A percentile compares a stretch with the other conserved stretches of the same genome.
phyloP scores from a whole-genome alignment of 768 basidiomycete genomes.

The Auriculariales sp. region DNA sequence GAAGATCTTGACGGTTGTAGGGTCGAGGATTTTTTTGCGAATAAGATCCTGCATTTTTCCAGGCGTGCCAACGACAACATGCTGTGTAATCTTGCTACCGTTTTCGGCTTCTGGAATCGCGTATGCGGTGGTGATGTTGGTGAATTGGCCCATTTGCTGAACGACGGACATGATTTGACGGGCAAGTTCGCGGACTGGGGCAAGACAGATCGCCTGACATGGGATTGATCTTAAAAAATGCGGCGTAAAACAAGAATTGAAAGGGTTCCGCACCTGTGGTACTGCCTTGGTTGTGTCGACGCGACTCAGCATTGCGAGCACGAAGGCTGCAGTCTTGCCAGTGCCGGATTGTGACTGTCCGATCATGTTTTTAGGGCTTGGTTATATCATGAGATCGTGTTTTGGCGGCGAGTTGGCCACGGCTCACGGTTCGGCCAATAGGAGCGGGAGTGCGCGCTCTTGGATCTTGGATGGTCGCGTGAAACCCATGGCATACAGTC shows the following conservation, averaged over 20 bases:
- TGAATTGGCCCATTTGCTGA: slow-evolving; percentile 89
- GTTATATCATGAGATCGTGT: slow-evolving; percentile 3
- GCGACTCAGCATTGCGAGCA: slow-evolving; percentile 91
- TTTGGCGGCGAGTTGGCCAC: neutral
- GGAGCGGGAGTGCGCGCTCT: slow-evolving; percentile 85
- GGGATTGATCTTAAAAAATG: neutral
- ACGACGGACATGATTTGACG: slow-evolving; percentile 96
- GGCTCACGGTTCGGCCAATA: slow-evolving; percentile 78
- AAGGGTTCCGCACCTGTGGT: slow-evolving; percentile 48
- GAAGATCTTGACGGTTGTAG: slow-evolving; percentile 72
- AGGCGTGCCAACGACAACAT: slow-evolving; percentile 90
- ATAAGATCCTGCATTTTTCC: slow-evolving; percentile 89
- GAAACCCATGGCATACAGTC: slow-evolving; percentile 89
- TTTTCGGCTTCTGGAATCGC: slow-evolving; percentile 67
- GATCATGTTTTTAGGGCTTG: slow-evolving; percentile 94
- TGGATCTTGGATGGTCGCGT: slow-evolving; percentile 98
- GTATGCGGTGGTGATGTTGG: slow-evolving; percentile 83
- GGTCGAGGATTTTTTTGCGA: slow-evolving; percentile 61
- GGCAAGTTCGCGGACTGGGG: slow-evolving; percentile 91
- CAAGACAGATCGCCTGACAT: slow-evolving; percentile 82
- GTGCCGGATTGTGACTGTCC: slow-evolving; percentile 99
- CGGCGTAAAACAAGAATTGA: neutral
- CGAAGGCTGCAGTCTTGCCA: slow-evolving; percentile 97
- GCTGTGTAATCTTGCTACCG: slow-evolving; percentile 46
- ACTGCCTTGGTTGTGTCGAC: slow-evolving; percentile 72